Evolutionary conservation across 768 basidiomycete genomes (phyloP).

Genomic region (Phylloporus rhodoxanthus): DNA sequence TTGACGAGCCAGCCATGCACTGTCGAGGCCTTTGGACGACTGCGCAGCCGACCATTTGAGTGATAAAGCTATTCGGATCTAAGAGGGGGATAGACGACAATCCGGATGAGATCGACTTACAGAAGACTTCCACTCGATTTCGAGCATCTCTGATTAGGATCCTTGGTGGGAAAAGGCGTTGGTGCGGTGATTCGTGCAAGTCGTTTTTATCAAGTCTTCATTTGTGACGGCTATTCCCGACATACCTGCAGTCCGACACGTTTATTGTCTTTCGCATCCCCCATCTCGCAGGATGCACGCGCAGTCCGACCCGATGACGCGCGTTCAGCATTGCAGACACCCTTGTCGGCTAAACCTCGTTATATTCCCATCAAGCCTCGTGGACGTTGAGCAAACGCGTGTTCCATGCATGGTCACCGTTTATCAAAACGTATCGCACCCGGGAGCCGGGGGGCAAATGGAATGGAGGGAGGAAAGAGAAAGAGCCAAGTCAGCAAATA

Average conservation of each 20-base stretch:
- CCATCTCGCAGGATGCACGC: constrained; percentile 2
- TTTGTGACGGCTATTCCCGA: constrained; percentile 13
- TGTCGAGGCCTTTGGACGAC: constrained; percentile 47
- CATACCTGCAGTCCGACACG: constrained; percentile 1
- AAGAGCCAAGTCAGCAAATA: constrained; percentile 1
- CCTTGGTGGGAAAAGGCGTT: constrained; percentile 7
- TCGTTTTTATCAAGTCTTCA: constrained; percentile 2
- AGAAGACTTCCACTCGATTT: constrained; percentile 33
- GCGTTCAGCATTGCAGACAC: constrained; percentile 8
- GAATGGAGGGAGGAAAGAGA: background rate
- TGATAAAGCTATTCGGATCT: constrained; percentile 26
- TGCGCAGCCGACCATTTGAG: constrained; percentile 37
- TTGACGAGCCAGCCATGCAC: constrained; percentile 80
- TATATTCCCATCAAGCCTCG: constrained; percentile 18
- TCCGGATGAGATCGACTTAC: constrained; percentile 17
- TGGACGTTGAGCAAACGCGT: constrained; percentile 12
- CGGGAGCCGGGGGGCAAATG: constrained; percentile 7
- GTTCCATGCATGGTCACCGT: constrained; percentile 9
- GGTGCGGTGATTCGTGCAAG: constrained; percentile 7
- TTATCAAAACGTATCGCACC: constrained; percentile 13
- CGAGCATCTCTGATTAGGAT: constrained; percentile 16
- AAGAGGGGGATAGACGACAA: background rate
- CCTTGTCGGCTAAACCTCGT: constrained; percentile 2
- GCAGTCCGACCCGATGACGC: background rate
- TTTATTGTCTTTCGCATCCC: constrained; percentile 7